Evolutionary conservation across 2,329 filamentous ascomycete species (phyloP).

Genomic region (Periconia digitata): DNA sequence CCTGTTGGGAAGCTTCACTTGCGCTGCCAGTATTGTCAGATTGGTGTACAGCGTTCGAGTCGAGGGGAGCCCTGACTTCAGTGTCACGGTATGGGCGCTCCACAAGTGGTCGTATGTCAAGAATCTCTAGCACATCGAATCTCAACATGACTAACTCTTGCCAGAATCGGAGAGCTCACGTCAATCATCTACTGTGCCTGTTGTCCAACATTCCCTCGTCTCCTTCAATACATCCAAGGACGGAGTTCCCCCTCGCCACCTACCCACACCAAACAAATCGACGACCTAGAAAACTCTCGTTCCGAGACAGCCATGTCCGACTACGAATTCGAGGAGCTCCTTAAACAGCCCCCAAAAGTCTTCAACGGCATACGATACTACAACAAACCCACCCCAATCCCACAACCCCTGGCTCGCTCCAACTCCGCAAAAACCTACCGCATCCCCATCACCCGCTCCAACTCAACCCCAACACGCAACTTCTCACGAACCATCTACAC

Average conservation of each 20-base stretch:
- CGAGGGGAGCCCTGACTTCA: slow-evolving; percentile 4
- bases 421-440: neutral
- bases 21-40: slow-evolving; percentile 10
- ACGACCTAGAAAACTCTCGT: neutral
- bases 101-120: slow-evolving; percentile 13
- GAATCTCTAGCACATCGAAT: neutral
- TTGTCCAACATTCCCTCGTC: slow-evolving; percentile 11
- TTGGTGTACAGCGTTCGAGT: slow-evolving; percentile 9
- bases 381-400: neutral
- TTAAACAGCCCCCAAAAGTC: neutral
- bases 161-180: slow-evolving; percentile 10
- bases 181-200: slow-evolving; percentile 10
- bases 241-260: neutral
- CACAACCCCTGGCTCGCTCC: neutral
- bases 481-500: neutral
- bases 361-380: neutral
- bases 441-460: neutral
- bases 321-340: neutral
- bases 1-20: slow-evolving; percentile 10
- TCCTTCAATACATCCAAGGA: slow-evolving; percentile 11
- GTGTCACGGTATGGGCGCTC: slow-evolving; percentile 7
- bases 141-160: neutral
- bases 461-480: neutral
- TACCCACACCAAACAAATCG: slow-evolving; percentile 1
- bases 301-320: neutral